Evolutionary conservation across 2,329 filamentous ascomycete species (phyloP), one percentile per base, ranked within the genome.

Genomic region (Colletotrichum musicola): DNA sequence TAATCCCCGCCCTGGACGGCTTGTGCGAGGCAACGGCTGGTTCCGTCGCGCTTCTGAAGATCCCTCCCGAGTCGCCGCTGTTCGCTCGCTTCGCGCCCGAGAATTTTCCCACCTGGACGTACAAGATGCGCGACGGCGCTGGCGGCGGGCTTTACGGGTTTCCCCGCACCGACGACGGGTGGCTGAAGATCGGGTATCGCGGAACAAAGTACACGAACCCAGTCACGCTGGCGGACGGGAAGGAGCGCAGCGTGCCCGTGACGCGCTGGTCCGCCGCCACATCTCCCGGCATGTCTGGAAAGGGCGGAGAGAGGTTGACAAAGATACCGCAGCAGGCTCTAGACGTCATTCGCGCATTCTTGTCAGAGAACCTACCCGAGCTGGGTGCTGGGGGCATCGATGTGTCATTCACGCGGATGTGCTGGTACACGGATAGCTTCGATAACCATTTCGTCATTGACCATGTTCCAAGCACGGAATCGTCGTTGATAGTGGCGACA

Each of bases 351-450:
- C 72, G 75, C 22, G 40, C 57, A 9, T 82, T 84, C 64, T 63
- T 83, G 1, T 73, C 76, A n/a, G 74, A 78, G 6, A 79, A 81
- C 69, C 71, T 85, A 5, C 83, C 84, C 0, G 83, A 85, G 61
- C 74, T 85, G 16, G 71, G 68, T 1, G 57, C 70, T 18, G 71
- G 76, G 42, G 71, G 73, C 2, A 72, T 85, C 53, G 70, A 73
- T 4, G 71, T 85, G 57, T 80, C 82, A 1, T 77, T 59, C 13
- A 77, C 74, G 0, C 80, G 86, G 25, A 80, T 90, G 3, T 90
- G 88, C 76, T 89, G 86, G 86, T 90, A 89, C 73, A 87, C 81
- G 0, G 88, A 90, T 71, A 87, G 84, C 0, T 84, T 82, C 1
- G 80, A 82, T 13, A 87, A 87, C 44, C 83, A 88, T 68, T 89